These are phyloP conservation scores for Hymenoscyphus repandus DNA, from an alignment of 2,329 filamentous ascomycete genomes.

Conservation along the genomic window DNA sequence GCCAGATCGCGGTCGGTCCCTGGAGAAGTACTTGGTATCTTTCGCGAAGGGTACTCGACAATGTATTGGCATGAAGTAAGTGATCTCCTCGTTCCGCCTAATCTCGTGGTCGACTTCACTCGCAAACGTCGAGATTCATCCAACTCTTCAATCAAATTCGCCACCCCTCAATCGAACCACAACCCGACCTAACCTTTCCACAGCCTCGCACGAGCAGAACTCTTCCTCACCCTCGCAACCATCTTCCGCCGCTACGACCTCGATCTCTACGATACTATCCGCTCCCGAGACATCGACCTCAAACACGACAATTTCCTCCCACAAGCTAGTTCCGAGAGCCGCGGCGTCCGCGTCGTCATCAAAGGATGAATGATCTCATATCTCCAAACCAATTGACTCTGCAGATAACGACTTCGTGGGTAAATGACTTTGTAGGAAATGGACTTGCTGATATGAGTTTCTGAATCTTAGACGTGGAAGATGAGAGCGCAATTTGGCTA, in stretches of 20 bases:
- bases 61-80: slow-evolving; percentile 22
- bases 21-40: slow-evolving; percentile 19
- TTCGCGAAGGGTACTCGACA: slow-evolving; percentile 21
- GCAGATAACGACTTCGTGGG: no score
- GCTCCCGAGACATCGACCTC: slow-evolving; percentile 16
- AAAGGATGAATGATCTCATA: not conserved
- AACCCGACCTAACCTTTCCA: not conserved
- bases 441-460: no score
- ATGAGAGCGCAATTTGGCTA: no score
- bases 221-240: slow-evolving; percentile 16
- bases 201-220: slow-evolving; percentile 22
- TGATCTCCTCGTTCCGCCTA: not conserved
- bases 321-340: slow-evolving; percentile 3
- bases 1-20: slow-evolving; percentile 16
- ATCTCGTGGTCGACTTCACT: not conserved
- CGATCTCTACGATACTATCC: slow-evolving; percentile 16
- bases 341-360: slow-evolving; percentile 18
- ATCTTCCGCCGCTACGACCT: slow-evolving; percentile 16
- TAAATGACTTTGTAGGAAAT: no score
- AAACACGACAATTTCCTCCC: slow-evolving; percentile 19
- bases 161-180: not conserved
- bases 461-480: no score
- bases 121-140: not conserved
- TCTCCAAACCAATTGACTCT: no score
- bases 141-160: not conserved